Percentiles rank a stretch among this genome's conserved stretches.
phyloP scores from a whole-genome alignment of 208 protist genomes.

The Leishmania martiniquensis region DNA sequence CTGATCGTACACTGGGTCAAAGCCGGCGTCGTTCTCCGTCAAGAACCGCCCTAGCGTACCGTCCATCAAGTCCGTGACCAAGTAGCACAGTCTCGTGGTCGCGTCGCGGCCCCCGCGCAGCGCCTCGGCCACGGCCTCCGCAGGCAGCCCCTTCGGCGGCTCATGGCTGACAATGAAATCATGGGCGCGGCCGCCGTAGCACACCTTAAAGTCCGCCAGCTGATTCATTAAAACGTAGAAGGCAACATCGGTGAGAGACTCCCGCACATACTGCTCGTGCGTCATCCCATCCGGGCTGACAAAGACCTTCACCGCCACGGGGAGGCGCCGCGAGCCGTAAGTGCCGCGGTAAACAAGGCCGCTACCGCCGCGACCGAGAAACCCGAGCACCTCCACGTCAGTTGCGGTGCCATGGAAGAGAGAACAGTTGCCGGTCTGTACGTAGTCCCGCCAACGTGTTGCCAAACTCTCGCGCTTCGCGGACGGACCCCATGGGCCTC shows the following conservation, averaged over 20 bases:
- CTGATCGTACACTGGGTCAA: constrained; percentile 83
- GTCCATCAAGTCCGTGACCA: constrained; percentile 86
- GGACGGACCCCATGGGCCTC: constrained; percentile 29
- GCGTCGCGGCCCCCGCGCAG: constrained; percentile 27
- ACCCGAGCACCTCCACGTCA: constrained; percentile 46
- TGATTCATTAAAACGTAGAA: constrained; percentile 86
- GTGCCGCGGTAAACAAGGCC: constrained; percentile 76
- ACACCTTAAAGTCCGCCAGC: constrained; percentile 66
- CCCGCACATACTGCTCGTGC: constrained; percentile 72
- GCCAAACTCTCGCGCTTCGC: constrained; percentile 52
- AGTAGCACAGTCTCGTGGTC: constrained; percentile 72
- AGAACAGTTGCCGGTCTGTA: constrained; percentile 41
- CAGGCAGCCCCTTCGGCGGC: constrained; percentile 53
- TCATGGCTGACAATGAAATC: constrained; percentile 79
- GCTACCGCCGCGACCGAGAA: constrained; percentile 78
- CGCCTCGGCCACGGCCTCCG: constrained; percentile 47
- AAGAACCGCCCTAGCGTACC: constrained; percentile 86
- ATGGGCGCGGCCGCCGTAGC: constrained; percentile 50
- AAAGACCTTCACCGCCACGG: constrained; percentile 88
- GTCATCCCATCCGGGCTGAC: constrained; percentile 64
- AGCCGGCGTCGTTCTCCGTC: constrained; percentile 70
- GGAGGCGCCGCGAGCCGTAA: constrained; percentile 45
- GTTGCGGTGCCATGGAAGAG: constrained; percentile 63
- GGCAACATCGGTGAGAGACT: constrained; percentile 82
- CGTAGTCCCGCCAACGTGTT: constrained; percentile 64